phyloP scores from a whole-genome alignment of 805 yeast genomes.

The Maudiozyma turicensis region DNA sequence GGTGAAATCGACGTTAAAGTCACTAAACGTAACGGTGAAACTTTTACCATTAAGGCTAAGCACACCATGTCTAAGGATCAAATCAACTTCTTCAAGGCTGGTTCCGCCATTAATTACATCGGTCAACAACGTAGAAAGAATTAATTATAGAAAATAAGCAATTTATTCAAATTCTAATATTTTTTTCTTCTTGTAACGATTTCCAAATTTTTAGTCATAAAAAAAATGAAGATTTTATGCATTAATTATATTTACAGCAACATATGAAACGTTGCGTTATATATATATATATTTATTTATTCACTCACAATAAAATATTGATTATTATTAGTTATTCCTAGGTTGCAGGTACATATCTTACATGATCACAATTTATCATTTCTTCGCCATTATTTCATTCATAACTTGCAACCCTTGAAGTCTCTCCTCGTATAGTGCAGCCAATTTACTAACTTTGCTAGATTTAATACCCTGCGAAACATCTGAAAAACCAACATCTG shows the following conservation, averaged over 20 bases:
- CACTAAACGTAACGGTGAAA: conserved; percentile 63
- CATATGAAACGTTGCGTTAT: background rate
- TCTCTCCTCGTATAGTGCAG: conserved; percentile 55
- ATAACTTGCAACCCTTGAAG: conserved; percentile 31
- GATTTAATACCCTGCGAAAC: conserved; percentile 49
- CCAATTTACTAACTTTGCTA: conserved; percentile 53
- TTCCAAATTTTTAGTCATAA: background rate
- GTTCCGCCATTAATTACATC: conserved; percentile 91
- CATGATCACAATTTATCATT: background rate
- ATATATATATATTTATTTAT: background rate
- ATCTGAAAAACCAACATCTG: conserved; percentile 29
- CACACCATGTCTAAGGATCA: conserved; percentile 98
- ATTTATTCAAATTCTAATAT: no score
- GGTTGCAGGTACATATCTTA: background rate
- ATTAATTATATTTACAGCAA: background rate
- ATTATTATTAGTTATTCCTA: background rate
- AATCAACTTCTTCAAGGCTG: conserved; percentile 91
- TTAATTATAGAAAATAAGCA: background rate
- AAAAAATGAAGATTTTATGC: background rate
- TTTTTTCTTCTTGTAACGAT: background rate
- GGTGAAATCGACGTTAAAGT: conserved; percentile 66
- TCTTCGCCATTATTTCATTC: conserved; percentile 23
- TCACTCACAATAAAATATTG: background rate
- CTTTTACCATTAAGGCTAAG: conserved; percentile 62
- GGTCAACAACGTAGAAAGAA: conserved; percentile 42